A percentile compares a stretch with the other conserved stretches of the same genome.
These are phyloP conservation scores for Trematosphaeria pertusa DNA, from an alignment of 2,329 filamentous ascomycete species.

Conservation along the genomic window DNA sequence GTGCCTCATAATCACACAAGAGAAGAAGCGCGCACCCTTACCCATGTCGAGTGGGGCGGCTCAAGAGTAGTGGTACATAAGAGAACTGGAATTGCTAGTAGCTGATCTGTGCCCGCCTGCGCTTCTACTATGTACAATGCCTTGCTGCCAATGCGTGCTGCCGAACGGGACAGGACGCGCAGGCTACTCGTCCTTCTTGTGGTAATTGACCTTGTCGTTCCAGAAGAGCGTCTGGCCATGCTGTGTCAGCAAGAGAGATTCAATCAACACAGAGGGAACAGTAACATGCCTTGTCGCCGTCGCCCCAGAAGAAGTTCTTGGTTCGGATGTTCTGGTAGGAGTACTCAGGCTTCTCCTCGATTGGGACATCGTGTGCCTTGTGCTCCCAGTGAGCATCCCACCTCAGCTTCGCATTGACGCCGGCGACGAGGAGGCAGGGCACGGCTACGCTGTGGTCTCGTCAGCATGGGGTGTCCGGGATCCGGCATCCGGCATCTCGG, in stretches of 20 bases:
- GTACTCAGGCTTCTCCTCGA: slow-evolving; percentile 93
- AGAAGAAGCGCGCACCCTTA: too few relatives aligned
- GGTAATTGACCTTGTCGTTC: slow-evolving; percentile 95
- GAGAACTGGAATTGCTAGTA: slow-evolving; percentile 41
- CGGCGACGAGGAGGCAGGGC: slow-evolving; percentile 74
- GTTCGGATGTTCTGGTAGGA: slow-evolving; percentile 96
- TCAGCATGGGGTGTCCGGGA: slow-evolving; percentile 13
- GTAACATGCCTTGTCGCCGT: slow-evolving; percentile 85
- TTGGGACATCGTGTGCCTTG: slow-evolving; percentile 81
- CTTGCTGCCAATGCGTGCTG: slow-evolving; percentile 7
- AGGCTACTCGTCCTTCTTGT: slow-evolving; percentile 78
- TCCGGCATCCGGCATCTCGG: too few relatives aligned
- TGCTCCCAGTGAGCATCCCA: slow-evolving; percentile 99
- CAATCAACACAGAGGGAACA: neutral
- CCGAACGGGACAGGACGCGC: slow-evolving; percentile 2
- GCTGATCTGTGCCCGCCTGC: slow-evolving; percentile 24
- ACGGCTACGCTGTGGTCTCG: slow-evolving; percentile 70
- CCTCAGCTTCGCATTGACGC: slow-evolving; percentile 84
- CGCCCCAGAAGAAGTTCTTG: slow-evolving; percentile 94
- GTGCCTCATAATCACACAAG: too few relatives aligned
- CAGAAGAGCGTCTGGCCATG: slow-evolving; percentile 66
- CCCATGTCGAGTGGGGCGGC: too few relatives aligned
- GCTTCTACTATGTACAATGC: slow-evolving; percentile 27
- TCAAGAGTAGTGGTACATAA: slow-evolving; percentile 26
- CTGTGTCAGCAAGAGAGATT: slow-evolving; percentile 8